These are phyloP conservation scores for Aspergillus diversus DNA, from an alignment of 495 filamentous ascomycete species.

Conservation along the genomic window DNA sequence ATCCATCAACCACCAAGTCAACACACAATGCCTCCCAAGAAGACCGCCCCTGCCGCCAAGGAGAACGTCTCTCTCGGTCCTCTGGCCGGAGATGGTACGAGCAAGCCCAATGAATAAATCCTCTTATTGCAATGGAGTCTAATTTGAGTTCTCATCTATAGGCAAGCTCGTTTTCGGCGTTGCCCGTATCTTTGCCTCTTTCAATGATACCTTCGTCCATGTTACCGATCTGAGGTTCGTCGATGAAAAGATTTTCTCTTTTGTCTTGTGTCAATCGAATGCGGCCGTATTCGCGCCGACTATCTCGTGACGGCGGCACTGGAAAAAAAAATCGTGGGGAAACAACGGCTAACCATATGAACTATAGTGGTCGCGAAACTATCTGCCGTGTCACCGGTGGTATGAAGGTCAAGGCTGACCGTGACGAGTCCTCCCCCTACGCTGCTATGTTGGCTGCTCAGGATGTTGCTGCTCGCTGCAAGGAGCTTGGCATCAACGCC, in stretches of 20 bases:
- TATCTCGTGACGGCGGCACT: neutral
- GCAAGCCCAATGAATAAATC: neutral
- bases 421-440: slow-evolving; percentile 99
- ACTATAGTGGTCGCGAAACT: slow-evolving; percentile 94
- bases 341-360: slow-evolving; percentile 1
- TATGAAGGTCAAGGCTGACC: slow-evolving; percentile 99
- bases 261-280: slow-evolving; percentile 2
- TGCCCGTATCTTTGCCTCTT: slow-evolving; percentile 98
- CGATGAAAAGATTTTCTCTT: slow-evolving; percentile 10
- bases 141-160: slow-evolving; percentile 24
- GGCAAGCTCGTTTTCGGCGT: slow-evolving; percentile 99
- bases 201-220: slow-evolving; percentile 99
- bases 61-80: slow-evolving; percentile 99
- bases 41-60: slow-evolving; percentile 71
- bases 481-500: slow-evolving; percentile 98
- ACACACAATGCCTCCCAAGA: slow-evolving; percentile 80
- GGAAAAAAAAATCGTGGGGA: slow-evolving; percentile 13
- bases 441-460: slow-evolving; percentile 99
- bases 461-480: slow-evolving; percentile 90
- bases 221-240: slow-evolving; percentile 98
- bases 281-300: neutral
- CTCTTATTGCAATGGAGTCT: slow-evolving; percentile 13
- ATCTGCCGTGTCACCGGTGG: slow-evolving; percentile 98
- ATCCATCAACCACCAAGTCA: slow-evolving; percentile 45
- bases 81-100: slow-evolving; percentile 83